A percentile compares a stretch with the other conserved stretches of the same genome.
Conservation (phyloP, 768 basidiomycete genomes). For the Phlegmacium glaucopus region DNA sequence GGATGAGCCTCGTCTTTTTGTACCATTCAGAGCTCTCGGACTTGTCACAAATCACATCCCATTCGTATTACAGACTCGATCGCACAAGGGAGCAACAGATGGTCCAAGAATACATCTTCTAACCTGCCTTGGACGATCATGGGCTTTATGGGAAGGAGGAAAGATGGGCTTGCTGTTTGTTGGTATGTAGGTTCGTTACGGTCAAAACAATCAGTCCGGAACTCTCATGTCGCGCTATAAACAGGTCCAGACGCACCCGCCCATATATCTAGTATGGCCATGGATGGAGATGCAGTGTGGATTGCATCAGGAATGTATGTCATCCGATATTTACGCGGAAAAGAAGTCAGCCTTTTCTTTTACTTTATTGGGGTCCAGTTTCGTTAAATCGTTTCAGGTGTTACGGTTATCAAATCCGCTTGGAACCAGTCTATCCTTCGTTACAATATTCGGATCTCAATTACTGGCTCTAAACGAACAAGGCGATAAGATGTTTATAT, state of each 20-base stretch:
- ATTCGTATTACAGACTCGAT: conserved; percentile 81
- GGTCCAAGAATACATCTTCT: conserved; percentile 82
- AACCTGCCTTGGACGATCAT: conserved; percentile 84
- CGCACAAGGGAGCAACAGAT: conserved; percentile 79
- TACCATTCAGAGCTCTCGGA: conserved; percentile 94
- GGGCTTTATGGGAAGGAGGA: conserved; percentile 96
- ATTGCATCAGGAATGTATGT: conserved; percentile 63
- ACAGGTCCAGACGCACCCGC: conserved; percentile 80
- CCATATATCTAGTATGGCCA: conserved; percentile 69
- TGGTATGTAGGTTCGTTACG: conserved; percentile 54
- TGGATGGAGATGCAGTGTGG: conserved; percentile 89
- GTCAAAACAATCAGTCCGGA: background rate
- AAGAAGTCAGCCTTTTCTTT: conserved; percentile 55
- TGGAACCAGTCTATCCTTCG: conserved; percentile 52
- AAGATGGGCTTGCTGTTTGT: conserved; percentile 93
- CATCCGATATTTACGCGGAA: conserved; percentile 83
- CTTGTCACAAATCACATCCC: conserved; percentile 89
- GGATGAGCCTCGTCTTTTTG: conserved; percentile 63
- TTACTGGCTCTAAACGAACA: conserved; percentile 78
- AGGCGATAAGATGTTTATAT: conserved; percentile 72
- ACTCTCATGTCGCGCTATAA: conserved; percentile 5
- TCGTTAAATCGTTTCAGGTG: conserved; percentile 37
- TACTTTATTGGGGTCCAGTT: conserved; percentile 4
- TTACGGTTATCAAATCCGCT: conserved; percentile 62
- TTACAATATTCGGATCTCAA: conserved; percentile 79